phyloP scores from a whole-genome alignment of 495 filamentous ascomycete species.

The Penicillium odoratum region DNA sequence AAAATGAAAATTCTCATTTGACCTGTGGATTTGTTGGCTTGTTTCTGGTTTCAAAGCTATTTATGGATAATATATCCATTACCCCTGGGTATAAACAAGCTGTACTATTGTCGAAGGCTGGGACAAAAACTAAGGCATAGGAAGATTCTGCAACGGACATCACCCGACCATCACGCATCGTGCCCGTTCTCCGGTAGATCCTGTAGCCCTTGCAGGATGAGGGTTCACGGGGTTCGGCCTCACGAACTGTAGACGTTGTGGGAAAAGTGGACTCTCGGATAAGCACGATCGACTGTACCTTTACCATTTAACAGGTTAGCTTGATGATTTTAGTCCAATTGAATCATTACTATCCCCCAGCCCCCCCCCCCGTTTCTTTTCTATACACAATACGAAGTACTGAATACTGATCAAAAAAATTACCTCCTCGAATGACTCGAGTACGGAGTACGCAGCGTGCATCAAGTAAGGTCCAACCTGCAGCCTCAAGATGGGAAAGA shows the following conservation, averaged over 20 bases:
- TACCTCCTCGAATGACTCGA: not conserved
- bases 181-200: slow-evolving; percentile 22
- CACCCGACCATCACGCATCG: slow-evolving; percentile 8
- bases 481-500: slow-evolving; percentile 18
- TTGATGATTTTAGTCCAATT: not conserved
- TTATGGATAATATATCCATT: not conserved
- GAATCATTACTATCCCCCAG: not conserved
- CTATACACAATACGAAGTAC: not conserved
- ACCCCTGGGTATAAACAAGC: not conserved
- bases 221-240: not conserved
- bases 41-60: not conserved
- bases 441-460: slow-evolving; percentile 16
- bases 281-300: slow-evolving; percentile 10
- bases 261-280: slow-evolving; percentile 4
- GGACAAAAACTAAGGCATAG: not conserved
- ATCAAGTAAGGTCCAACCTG: slow-evolving; percentile 28
- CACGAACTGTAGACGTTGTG: not conserved
- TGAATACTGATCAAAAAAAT: not conserved
- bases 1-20: slow-evolving; percentile 1
- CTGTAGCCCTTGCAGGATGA: slow-evolving; percentile 15
- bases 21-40: not conserved
- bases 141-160: slow-evolving; percentile 17
- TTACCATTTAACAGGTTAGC: not conserved
- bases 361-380: slow-evolving; percentile 8
- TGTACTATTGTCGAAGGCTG: not conserved